phyloP scores from a whole-genome alignment of 2,329 filamentous ascomycete genomes.

The Trichoderma sp. region DNA sequence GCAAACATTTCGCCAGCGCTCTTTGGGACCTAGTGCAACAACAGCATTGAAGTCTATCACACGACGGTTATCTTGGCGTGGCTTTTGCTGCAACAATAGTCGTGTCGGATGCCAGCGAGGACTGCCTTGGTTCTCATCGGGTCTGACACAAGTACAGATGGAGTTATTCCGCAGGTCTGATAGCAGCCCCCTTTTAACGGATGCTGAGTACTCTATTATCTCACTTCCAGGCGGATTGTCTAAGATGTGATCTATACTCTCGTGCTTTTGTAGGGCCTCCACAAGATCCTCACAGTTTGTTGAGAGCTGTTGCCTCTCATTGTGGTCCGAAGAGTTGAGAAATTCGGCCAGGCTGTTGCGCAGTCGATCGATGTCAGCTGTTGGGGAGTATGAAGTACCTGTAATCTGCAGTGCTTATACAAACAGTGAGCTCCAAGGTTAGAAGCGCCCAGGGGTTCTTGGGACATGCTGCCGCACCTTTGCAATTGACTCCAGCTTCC shows the following conservation, averaged over 20 bases:
- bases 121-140: not conserved
- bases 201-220: not conserved
- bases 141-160: not conserved
- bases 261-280: accelerated
- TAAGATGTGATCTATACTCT: not conserved
- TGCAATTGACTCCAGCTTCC: not conserved
- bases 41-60: not conserved
- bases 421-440: not conserved
- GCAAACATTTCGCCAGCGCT: not conserved
- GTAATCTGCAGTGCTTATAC: not conserved
- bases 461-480: not conserved
- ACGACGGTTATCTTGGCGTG: not conserved
- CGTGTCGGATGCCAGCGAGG: not conserved
- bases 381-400: no score
- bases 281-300: not conserved
- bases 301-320: not conserved
- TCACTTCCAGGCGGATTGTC: not conserved
- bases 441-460: not conserved
- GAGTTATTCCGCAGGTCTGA: not conserved
- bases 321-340: not conserved
- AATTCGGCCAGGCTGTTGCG: not conserved
- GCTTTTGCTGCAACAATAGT: not conserved
- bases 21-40: not conserved
- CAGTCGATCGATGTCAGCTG: not conserved
- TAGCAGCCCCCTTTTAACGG: not conserved